A percentile compares a stretch with the other conserved stretches of the same genome.
Conservation (phyloP, 2,329 filamentous ascomycete genomes). For the Gliomastix tumulicola region DNA sequence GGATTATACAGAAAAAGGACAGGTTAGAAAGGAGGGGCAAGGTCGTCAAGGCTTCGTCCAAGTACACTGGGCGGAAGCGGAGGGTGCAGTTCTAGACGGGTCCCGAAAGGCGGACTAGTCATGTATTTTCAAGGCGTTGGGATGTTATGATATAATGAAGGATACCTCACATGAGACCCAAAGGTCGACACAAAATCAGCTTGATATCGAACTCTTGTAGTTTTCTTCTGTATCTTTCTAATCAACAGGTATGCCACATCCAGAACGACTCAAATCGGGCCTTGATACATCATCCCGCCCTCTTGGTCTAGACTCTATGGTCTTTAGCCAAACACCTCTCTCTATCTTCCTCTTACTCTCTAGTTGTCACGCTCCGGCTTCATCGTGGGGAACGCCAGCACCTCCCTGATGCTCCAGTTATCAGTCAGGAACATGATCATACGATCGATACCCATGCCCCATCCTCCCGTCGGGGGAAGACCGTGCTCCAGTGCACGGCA, state of each 20-base stretch:
- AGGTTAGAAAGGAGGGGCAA: constrained; percentile 95
- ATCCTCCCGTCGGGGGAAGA: constrained; percentile 89
- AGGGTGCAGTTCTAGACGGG: constrained; percentile 63
- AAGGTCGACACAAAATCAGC: no score
- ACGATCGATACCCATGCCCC: constrained; percentile 93
- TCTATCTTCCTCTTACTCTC: no score
- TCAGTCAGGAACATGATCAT: constrained; percentile 94
- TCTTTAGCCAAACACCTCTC: no score
- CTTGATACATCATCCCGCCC: neutral
- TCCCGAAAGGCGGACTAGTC: neutral
- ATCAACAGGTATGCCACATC: no score
- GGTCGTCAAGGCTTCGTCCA: constrained; percentile 84
- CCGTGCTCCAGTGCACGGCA: constrained; percentile 84
- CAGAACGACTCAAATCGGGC: no score
- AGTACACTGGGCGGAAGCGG: constrained; percentile 89
- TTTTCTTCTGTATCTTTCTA: neutral
- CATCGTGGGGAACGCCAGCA: constrained; percentile 96
- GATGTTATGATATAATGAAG: no score
- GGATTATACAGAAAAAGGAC: constrained; percentile 82
- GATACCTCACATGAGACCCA: no score
- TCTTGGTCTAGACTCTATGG: neutral
- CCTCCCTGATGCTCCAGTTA: constrained; percentile 91
- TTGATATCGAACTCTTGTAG: no score
- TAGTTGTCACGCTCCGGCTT: constrained; percentile 61
- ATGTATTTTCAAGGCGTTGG: no score